A percentile compares a stretch with the other conserved stretches of the same genome.
phyloP scores from a whole-genome alignment of 2,329 filamentous ascomycete species.

The Huntiella abstrusa region DNA sequence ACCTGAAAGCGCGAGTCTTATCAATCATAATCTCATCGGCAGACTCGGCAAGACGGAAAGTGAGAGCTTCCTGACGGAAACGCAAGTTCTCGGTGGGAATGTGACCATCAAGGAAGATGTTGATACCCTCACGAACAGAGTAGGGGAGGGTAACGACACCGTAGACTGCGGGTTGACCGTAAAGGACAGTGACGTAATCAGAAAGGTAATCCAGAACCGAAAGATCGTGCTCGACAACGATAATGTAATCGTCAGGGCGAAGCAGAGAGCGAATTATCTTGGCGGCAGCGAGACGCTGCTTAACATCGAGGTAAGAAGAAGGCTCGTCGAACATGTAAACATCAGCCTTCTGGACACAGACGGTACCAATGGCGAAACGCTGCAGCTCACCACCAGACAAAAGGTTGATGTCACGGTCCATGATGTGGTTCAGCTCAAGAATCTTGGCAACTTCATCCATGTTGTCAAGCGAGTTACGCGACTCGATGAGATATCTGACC shows the following conservation, averaged over 20 bases:
- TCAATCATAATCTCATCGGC: slow-evolving; percentile 76
- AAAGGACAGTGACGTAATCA: slow-evolving; percentile 94
- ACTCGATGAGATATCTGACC: slow-evolving; percentile 61
- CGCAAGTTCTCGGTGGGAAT: slow-evolving; percentile 96
- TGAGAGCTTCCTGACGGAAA: slow-evolving; percentile 91
- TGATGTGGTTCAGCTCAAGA: slow-evolving; percentile 73
- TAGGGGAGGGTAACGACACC: slow-evolving; percentile 92
- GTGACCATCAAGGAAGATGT: slow-evolving; percentile 95
- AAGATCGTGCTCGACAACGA: slow-evolving; percentile 98
- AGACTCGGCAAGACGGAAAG: slow-evolving; percentile 82
- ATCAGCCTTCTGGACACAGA: slow-evolving; percentile 89
- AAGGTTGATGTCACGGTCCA: slow-evolving; percentile 74
- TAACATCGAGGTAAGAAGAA: slow-evolving; percentile 96
- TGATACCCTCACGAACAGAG: slow-evolving; percentile 96
- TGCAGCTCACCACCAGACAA: slow-evolving; percentile 96
- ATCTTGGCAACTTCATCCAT: slow-evolving; percentile 64
- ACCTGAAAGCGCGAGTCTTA: slow-evolving; percentile 67
- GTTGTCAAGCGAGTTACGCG: slow-evolving; percentile 60
- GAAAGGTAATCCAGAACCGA: slow-evolving; percentile 97
- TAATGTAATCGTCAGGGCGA: slow-evolving; percentile 81
- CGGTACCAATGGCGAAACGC: slow-evolving; percentile 89
- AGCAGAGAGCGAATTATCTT: slow-evolving; percentile 83
- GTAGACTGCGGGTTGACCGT: slow-evolving; percentile 87
- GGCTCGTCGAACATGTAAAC: slow-evolving; percentile 99
- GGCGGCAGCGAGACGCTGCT: slow-evolving; percentile 87